Conservation (phyloP, 169 alveolate genomes). For the Amoebophrya sp. region DNA sequence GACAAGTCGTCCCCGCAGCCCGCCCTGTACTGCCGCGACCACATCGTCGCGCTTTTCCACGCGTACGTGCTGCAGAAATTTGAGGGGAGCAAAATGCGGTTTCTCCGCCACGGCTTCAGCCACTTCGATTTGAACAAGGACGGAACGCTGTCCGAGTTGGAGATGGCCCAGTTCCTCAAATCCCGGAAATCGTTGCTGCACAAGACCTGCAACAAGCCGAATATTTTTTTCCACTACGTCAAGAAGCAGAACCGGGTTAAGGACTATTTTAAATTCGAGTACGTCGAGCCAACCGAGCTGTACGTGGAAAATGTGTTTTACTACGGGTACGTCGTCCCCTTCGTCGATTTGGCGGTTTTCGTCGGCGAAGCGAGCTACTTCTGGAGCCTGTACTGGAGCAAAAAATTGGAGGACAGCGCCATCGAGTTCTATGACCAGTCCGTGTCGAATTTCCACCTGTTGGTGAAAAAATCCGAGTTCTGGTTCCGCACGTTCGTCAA, state of each 20-base stretch:
- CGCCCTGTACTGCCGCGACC: neutral
- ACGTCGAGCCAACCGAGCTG: neutral
- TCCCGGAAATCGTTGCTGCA: neutral
- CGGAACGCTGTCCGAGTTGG: neutral
- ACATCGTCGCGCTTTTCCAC: neutral
- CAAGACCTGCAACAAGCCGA: neutral
- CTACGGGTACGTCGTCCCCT: neutral
- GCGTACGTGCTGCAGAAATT: neutral
- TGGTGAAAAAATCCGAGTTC: too few relatives aligned
- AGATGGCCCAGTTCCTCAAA: neutral
- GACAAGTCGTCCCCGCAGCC: too few relatives aligned
- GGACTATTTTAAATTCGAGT: neutral
- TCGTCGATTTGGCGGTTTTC: neutral
- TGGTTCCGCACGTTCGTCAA: too few relatives aligned
- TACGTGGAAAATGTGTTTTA: neutral
- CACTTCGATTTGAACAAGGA: neutral
- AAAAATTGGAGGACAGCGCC: too few relatives aligned
- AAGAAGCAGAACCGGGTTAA: neutral
- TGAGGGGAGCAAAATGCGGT: neutral
- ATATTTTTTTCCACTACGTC: neutral
- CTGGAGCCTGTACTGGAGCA: too few relatives aligned
- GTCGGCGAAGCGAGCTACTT: too few relatives aligned
- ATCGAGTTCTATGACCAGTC: too few relatives aligned
- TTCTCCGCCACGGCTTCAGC: neutral
- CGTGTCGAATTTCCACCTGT: too few relatives aligned